A percentile compares a stretch with the other conserved stretches of the same genome.
Conservation (phyloP, 2,329 filamentous ascomycete genomes). For the Aspergillus fumigatiaffinis region DNA sequence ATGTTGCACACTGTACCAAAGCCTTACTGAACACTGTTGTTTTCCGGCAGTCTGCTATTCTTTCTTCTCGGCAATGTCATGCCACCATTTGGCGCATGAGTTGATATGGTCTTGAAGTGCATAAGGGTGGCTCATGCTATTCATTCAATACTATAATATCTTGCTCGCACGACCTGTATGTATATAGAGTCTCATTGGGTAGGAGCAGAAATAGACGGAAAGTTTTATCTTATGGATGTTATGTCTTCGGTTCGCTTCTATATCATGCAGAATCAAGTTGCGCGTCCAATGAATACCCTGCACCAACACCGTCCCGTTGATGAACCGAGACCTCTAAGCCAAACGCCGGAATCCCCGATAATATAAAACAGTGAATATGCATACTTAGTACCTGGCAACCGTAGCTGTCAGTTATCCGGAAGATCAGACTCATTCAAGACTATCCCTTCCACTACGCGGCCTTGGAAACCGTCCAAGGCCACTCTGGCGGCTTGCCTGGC, state of each 20-base stretch:
- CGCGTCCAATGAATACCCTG: background rate
- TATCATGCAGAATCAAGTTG: background rate
- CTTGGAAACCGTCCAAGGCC: constrained; percentile 39
- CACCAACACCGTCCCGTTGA: background rate
- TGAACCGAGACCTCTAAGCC: background rate
- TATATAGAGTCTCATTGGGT: background rate
- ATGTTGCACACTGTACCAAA: background rate
- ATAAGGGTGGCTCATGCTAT: background rate
- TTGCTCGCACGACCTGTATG: background rate
- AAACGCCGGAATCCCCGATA: background rate
- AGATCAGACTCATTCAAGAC: constrained; percentile 44
- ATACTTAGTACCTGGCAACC: background rate
- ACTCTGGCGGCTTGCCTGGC: constrained; percentile 29
- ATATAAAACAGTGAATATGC: background rate
- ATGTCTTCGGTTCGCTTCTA: background rate
- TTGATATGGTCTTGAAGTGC: background rate
- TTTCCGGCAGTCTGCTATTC: background rate
- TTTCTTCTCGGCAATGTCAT: background rate
- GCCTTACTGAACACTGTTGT: background rate
- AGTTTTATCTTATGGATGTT: background rate
- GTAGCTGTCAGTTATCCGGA: background rate
- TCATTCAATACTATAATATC: background rate
- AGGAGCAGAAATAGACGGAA: background rate
- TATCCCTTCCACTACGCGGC: constrained; percentile 43
- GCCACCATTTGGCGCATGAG: background rate